Base-by-base conservation (phyloP, 2,329 filamentous ascomycete species). In the Phaeomoniella chlamydospora region DNA sequence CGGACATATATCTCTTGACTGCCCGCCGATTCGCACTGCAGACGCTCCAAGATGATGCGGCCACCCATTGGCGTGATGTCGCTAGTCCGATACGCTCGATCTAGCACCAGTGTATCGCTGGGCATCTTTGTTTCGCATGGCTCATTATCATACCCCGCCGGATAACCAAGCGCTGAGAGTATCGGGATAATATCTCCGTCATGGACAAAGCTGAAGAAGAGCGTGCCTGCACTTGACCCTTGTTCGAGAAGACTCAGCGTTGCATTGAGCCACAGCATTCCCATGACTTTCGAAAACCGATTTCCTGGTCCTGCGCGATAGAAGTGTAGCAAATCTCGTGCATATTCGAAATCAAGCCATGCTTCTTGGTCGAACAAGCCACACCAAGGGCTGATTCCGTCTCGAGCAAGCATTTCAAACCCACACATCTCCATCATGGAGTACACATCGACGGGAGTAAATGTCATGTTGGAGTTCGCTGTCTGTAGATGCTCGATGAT, bases 401-500 rank as follows among this genome's bases (percentile, higher is more conserved):
- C 22, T 38, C 65, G 59, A 0, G 65, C 64, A 2, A 67, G 61
- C 0, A 58, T 69, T 49, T 75, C 72, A 42, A 74, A 76, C 1
- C 68, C 71, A 46, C 71, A 75, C 56, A 74, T 65, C 43, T 74
- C 69, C 48, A 74, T 71, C 71, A 75, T 74, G 39, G 64, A 59
- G 45, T 66, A 75, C 26, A 74, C 50, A 37, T 74, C 69, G 3
- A 55, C 45, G 32, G 62, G 55, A 0, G 51, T 56, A 38, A 71
- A 60, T 11, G 46, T 35, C 29, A 70, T 52, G 2, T 50, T 55
- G 2, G 62, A 53, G 18, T 60, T 62, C n/a, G 64, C 53, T 4
- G 57, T 42, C 1, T 47, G 44, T 3, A 74, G 50, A 14, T 69
- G 57, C 11, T 56, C 39, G 22, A 58, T 54, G 30, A 73, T 67